Evolutionary conservation across 1,284 basidiomycete genomes (phyloP).

Genomic region (Vanrija humicola): DNA sequence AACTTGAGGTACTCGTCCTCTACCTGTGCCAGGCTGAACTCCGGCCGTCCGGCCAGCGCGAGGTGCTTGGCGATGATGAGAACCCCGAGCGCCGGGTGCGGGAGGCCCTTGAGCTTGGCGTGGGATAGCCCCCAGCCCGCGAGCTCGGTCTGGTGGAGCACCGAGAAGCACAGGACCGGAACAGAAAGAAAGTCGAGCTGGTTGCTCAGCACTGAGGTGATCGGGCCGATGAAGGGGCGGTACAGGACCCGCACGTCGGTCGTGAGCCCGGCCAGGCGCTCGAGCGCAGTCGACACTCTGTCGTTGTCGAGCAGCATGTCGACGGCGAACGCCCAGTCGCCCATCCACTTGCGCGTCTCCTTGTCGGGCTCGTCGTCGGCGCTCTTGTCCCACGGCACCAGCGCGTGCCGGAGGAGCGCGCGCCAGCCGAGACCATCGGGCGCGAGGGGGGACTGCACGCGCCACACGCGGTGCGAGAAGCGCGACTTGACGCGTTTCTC

Average conservation of each 20-base stretch:
- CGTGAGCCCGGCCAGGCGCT: constrained; percentile 62
- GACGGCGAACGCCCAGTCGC: constrained; percentile 59
- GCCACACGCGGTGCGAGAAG: constrained; percentile 83
- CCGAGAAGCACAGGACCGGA: constrained; percentile 11
- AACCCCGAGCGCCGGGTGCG: constrained; percentile 44
- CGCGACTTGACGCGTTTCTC: constrained; percentile 95
- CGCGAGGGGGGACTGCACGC: constrained; percentile 61
- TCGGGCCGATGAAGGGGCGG: constrained; percentile 55
- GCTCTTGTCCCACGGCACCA: constrained; percentile 45
- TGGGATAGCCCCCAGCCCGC: constrained; percentile 34
- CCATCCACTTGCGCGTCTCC: constrained; percentile 36
- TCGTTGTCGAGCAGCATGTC: constrained; percentile 48
- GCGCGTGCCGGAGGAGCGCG: constrained; percentile 50
- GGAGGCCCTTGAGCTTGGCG: constrained; percentile 28
- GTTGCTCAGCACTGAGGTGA: constrained; percentile 24
- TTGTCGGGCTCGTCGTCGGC: constrained; percentile 51
- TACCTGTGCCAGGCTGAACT: constrained; percentile 49
- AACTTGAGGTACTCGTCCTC: constrained; percentile 49
- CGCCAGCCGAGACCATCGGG: constrained; percentile 55
- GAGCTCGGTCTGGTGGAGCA: constrained; percentile 36
- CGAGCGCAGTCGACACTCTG: constrained; percentile 27
- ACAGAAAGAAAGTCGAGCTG: constrained; percentile 31
- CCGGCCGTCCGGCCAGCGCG: constrained; percentile 64
- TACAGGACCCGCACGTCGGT: constrained; percentile 64
- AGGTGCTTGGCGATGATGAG: constrained; percentile 61